Conservation (phyloP, 1,139 yeast species). For the Candida gigantensis region DNA sequence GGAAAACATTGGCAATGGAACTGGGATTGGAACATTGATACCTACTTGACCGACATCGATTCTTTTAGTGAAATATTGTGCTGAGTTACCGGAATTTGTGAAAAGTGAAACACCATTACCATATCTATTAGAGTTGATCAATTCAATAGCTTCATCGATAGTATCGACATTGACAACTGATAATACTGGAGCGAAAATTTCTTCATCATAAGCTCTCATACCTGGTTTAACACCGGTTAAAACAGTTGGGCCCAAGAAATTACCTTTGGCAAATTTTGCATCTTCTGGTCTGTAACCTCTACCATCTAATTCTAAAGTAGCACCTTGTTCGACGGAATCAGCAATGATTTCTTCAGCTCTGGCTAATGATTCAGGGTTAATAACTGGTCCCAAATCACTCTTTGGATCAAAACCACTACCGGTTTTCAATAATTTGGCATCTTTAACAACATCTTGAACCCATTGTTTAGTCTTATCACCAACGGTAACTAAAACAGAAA, state of each 20-base stretch:
- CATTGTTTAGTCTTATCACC: constrained; percentile 64
- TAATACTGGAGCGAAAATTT: constrained; percentile 77
- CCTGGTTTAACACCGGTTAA: constrained; percentile 66
- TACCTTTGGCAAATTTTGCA: constrained; percentile 56
- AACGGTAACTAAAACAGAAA: constrained; percentile 73
- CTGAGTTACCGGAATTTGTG: constrained; percentile 68
- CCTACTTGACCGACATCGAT: constrained; percentile 81
- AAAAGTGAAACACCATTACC: constrained; percentile 77
- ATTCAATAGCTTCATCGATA: constrained; percentile 69
- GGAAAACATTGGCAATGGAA: constrained; percentile 80
- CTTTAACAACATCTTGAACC: constrained; percentile 60
- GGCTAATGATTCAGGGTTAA: constrained; percentile 57
- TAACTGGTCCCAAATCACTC: constrained; percentile 73
- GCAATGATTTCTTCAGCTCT: constrained; percentile 58
- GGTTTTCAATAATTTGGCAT: constrained; percentile 58
- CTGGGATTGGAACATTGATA: constrained; percentile 81
- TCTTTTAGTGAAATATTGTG: constrained; percentile 69
- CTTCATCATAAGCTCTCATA: constrained; percentile 72
- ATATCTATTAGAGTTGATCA: constrained; percentile 65
- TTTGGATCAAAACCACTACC: constrained; percentile 66
- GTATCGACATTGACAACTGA: constrained; percentile 65
- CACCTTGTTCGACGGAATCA: constrained; percentile 59
- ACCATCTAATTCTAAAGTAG: constrained; percentile 65
- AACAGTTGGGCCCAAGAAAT: constrained; percentile 75
- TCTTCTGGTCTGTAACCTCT: constrained; percentile 52